Evolutionary conservation across 1,284 basidiomycete species (phyloP).

Genomic region (Ustilago bromivora): DNA sequence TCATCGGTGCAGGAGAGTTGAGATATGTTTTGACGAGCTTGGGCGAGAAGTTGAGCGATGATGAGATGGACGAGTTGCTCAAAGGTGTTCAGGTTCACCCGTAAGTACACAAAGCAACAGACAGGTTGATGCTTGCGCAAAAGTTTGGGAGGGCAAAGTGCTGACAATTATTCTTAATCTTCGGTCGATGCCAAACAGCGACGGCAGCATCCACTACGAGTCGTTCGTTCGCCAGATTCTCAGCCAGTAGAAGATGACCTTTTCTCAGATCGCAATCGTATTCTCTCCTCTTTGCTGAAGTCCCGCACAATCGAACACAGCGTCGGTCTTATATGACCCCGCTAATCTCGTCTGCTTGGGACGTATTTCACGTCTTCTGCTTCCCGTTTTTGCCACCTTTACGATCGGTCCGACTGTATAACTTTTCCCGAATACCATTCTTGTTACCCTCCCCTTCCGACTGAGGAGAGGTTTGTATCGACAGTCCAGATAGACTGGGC

Average conservation of each 20-base stretch:
- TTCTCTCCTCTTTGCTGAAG: not conserved
- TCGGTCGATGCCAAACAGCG: constrained; percentile 73
- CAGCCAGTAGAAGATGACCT: constrained; percentile 54
- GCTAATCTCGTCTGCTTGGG: not conserved
- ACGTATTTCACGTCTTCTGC: not conserved
- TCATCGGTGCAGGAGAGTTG: constrained; percentile 90
- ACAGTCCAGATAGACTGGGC: not conserved
- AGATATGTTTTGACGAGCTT: constrained; percentile 95
- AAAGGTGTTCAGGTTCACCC: constrained; percentile 90
- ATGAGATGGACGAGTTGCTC: constrained; percentile 96
- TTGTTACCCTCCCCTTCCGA: not conserved
- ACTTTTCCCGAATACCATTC: constrained; percentile 1
- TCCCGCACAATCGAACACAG: not conserved
- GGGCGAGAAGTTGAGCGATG: constrained; percentile 96
- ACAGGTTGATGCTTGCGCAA: too few relatives aligned
- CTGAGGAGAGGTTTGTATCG: not conserved
- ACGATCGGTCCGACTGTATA: constrained; percentile 16
- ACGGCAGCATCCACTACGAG: constrained; percentile 97
- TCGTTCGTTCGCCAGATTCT: constrained; percentile 93
- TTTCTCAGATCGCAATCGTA: not conserved
- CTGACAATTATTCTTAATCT: not conserved
- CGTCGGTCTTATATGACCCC: not conserved
- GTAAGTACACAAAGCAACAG: constrained; percentile 73
- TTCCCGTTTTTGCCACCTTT: not conserved
- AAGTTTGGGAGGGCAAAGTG: not conserved